Base-by-base conservation (phyloP, 176 grass and related monocot genomes). In the Zizania latifolia region DNA sequence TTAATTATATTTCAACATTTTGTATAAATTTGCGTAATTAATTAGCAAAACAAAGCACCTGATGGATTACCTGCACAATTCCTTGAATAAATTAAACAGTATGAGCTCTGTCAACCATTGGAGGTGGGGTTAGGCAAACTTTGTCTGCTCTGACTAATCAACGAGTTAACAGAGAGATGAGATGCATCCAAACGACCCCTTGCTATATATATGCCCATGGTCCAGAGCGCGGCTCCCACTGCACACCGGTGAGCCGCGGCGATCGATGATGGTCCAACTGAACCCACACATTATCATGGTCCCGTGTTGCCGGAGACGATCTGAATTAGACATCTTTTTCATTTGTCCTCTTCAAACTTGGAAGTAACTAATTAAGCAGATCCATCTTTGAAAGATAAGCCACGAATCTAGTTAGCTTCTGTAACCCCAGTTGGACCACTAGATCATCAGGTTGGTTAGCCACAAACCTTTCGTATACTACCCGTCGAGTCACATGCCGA, bases 291-390 rank as follows among this genome's bases (percentile, higher is more conserved):
- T 79, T 37, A 53, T 23, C 17, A 83, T 69, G 75, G 86, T 74
- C 86, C 86, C 80, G 23, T 16, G 28, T 28, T 79, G 21, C 54
- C 68, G 75, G 74, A 61, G 53, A 68, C 51, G 33, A 81, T 81
- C 53, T 72, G 43, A 33, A 53, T 53, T 53, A 73, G 36, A 40
- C 69, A 79, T 77, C 30, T 65, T 69, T 56, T 50, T 69, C 32
- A 40, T 41, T 73, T 83, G 80, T 79, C 74, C 15, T 83, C 54
- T 78, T 83, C 80, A 73, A 78, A 41, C 16, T 78, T 87, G 79
- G 67, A 74, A 83, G 66, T 35, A 66, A 62, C 75, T 79, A 83
- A 88, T 61, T 65, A 79, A 68, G 50, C 41, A 67, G 61, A 82
- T 67, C 30, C 66, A 62, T 68, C 61, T 77, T 83, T 83, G 75